Evolutionary conservation across 352 stramenopile genomes (phyloP).

Genomic region (Pythium periplocum): DNA sequence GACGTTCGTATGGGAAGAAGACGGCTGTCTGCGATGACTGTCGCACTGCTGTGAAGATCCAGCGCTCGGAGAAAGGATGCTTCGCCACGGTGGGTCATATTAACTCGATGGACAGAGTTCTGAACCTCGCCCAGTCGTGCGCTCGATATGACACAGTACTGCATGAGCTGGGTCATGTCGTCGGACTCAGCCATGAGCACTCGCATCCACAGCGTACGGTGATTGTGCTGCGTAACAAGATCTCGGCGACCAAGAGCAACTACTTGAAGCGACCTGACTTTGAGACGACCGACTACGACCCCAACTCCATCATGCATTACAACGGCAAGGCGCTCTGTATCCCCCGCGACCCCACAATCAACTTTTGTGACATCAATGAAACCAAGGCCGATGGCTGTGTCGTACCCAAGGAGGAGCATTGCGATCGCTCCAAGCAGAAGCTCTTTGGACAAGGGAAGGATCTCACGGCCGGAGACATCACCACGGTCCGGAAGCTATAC

Average conservation of each 20-base stretch:
- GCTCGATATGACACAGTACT: constrained; percentile 1
- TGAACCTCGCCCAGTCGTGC: constrained; percentile 1
- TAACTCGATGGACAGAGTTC: neutral
- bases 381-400: constrained; percentile 13
- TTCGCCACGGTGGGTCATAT: constrained; percentile 11
- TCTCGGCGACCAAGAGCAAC: constrained; percentile 8
- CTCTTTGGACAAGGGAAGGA: constrained; percentile 11
- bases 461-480: constrained; percentile 13
- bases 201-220: constrained; percentile 14
- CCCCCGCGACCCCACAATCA: neutral
- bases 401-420: constrained; percentile 13
- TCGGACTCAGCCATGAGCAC: constrained; percentile 16
- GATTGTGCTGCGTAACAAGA: constrained; percentile 11
- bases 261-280: constrained; percentile 3
- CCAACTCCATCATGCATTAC: constrained; percentile 19
- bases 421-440: constrained; percentile 17
- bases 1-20: constrained; percentile 1
- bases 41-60: constrained; percentile 4
- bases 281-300: constrained; percentile 2
- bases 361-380: constrained; percentile 6
- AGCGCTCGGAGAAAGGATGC: constrained; percentile 4
- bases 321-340: constrained; percentile 10
- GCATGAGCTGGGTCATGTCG: constrained; percentile 11
- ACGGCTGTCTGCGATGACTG: constrained; percentile 15
- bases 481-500: constrained; percentile 14